phyloP scores from a whole-genome alignment of 108 stramenopile species.

The Cyclostephanos invisitatus region DNA sequence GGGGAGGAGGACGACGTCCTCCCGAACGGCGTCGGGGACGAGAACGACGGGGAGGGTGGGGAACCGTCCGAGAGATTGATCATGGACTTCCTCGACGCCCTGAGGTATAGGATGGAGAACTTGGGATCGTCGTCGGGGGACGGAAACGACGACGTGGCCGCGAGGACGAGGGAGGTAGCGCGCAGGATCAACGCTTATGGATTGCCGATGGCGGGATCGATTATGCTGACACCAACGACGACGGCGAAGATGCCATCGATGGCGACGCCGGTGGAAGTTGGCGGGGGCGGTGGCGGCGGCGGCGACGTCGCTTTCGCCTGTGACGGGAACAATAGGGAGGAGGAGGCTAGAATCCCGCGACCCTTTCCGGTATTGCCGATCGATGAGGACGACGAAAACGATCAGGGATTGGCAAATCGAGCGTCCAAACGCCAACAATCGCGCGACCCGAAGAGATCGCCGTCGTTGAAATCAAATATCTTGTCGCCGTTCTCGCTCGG shows the following conservation, averaged over 20 bases:
- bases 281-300: not conserved
- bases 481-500: not conserved
- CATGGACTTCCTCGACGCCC: not conserved
- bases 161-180: conserved; percentile 29
- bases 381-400: conserved; percentile 17
- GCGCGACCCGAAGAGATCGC: not conserved
- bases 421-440: not conserved
- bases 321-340: not conserved
- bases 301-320: not conserved
- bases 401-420: conserved; percentile 12
- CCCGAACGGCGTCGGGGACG: not conserved
- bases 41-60: not conserved
- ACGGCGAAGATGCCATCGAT: conserved; percentile 2
- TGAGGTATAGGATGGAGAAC: not conserved
- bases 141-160: conserved; percentile 21
- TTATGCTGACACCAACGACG: not conserved
- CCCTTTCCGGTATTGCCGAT: conserved; percentile 36
- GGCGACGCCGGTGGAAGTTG: not conserved
- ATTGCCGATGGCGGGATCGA: conserved; percentile 17
- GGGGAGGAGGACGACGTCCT: not conserved
- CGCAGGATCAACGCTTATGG: conserved; percentile 40
- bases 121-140: not conserved
- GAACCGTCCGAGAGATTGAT: not conserved
- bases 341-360: conserved; percentile 4
- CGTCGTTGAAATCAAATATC: not conserved